Conservation (phyloP, 208 protist genomes). For the Trypanosoma grayi region DNA sequence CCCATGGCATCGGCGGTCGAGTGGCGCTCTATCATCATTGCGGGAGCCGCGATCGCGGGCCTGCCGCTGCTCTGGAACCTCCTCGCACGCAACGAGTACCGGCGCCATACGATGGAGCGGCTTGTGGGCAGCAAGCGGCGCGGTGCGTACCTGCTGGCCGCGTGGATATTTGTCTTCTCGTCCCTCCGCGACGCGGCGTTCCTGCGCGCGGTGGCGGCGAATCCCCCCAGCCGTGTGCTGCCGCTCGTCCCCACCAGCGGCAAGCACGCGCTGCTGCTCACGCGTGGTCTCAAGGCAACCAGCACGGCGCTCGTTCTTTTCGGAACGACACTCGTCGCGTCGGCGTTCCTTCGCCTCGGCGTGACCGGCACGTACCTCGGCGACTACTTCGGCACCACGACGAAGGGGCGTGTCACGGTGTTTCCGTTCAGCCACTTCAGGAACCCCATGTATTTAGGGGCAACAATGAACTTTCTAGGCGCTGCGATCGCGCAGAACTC, state of each 20-base stretch:
- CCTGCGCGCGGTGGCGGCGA: slow-evolving; percentile 41
- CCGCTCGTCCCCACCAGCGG: slow-evolving; percentile 17
- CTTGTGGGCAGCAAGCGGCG: slow-evolving; percentile 28
- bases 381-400: slow-evolving; percentile 94
- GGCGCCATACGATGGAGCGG: slow-evolving; percentile 67
- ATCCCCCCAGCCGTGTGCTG: slow-evolving; percentile 28
- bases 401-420: slow-evolving; percentile 80
- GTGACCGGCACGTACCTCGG: slow-evolving; percentile 93
- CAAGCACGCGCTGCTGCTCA: background rate
- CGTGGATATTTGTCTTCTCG: slow-evolving; percentile 75
- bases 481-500: slow-evolving; percentile 57
- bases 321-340: slow-evolving; percentile 73
- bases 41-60: slow-evolving; percentile 51
- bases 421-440: slow-evolving; percentile 93
- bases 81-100: slow-evolving; percentile 87
- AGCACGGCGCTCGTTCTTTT: slow-evolving; percentile 39
- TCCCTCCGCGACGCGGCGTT: slow-evolving; percentile 75
- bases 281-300: slow-evolving; percentile 12
- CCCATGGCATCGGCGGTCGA: slow-evolving; percentile 14
- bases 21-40: slow-evolving; percentile 38
- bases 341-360: slow-evolving; percentile 70
- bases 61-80: slow-evolving; percentile 89
- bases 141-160: slow-evolving; percentile 87
- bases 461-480: slow-evolving; percentile 87
- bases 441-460: slow-evolving; percentile 94